A percentile compares a stretch with the other conserved stretches of the same genome.
These are phyloP conservation scores for Talaromyces sp. DNA, from an alignment of 2,329 filamentous ascomycete species.

Conservation along the genomic window DNA sequence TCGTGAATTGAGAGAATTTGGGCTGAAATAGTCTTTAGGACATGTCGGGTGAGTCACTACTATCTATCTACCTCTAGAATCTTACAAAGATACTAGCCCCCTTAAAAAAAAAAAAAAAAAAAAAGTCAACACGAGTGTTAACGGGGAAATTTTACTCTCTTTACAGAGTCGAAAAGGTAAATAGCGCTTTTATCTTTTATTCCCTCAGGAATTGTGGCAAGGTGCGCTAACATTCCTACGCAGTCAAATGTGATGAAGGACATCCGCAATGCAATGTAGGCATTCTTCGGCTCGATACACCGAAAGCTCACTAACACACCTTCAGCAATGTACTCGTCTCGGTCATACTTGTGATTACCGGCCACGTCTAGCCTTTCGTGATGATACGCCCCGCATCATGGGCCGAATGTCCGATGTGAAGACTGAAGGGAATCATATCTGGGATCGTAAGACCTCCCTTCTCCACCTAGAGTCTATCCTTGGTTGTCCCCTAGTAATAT, in stretches of 20 bases:
- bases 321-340: conserved; percentile 57
- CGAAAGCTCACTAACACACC: background rate
- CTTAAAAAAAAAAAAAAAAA: background rate
- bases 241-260: conserved; percentile 61
- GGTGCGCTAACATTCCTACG: conserved; percentile 20
- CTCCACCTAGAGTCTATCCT: background rate
- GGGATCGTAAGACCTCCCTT: conserved; percentile 54
- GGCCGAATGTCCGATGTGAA: conserved; percentile 57
- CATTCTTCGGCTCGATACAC: conserved; percentile 14
- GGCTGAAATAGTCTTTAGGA: conserved; percentile 34
- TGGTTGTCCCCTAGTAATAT: too few species aligned
- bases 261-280: conserved; percentile 58
- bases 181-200: background rate
- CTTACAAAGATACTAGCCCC: too few species aligned
- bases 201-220: conserved; percentile 2
- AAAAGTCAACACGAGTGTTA: conserved; percentile 2
- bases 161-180: conserved; percentile 46
- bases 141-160: conserved; percentile 14
- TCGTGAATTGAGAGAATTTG: too few species aligned
- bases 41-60: conserved; percentile 43
- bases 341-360: conserved; percentile 62
- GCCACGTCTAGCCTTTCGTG: conserved; percentile 57
- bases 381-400: conserved; percentile 56
- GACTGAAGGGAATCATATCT: conserved; percentile 55
- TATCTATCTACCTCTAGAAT: background rate